Evolutionary conservation across 2,329 filamentous ascomycete species (phyloP).

Genomic region (Diplocarpon rosae): DNA sequence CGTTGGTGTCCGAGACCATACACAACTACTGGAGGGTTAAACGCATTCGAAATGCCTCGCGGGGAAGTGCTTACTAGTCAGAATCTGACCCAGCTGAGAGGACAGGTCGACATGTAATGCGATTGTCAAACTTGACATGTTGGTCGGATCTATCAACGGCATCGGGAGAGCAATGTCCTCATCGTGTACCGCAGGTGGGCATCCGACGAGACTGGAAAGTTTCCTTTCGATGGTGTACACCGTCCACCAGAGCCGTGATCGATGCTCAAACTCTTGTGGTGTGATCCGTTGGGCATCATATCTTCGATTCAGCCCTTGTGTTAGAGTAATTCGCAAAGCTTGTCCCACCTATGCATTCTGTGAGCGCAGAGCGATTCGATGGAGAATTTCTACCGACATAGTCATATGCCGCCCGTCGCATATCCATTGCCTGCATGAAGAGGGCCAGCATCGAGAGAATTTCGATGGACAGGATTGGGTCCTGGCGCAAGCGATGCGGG

Average conservation of each 20-base stretch:
- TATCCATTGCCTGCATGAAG: conserved; percentile 3
- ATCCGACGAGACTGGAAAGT: conserved; percentile 1
- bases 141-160: not conserved
- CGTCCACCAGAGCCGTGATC: conserved; percentile 1
- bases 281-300: conserved; percentile 1
- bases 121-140: not conserved
- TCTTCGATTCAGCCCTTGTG: conserved; percentile 2
- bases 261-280: not conserved
- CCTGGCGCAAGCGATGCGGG: not conserved
- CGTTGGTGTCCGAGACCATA: conserved; percentile 2
- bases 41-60: not conserved
- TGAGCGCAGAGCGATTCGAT: not conserved
- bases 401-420: conserved; percentile 4
- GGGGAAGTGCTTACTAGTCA: not conserved
- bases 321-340: not conserved
- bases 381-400: not conserved
- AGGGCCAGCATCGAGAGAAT: conserved; percentile 1
- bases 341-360: not conserved
- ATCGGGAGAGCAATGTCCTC: conserved; percentile 2
- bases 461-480: conserved; percentile 2
- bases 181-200: not conserved
- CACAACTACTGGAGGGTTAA: not conserved
- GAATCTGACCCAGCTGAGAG: not conserved
- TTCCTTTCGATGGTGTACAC: conserved; percentile 2
- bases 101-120: conserved; percentile 1